A percentile compares a stretch with the other conserved stretches of the same genome.
Conservation (phyloP, 306 rosid genomes). For the Abrus pulchellus region DNA sequence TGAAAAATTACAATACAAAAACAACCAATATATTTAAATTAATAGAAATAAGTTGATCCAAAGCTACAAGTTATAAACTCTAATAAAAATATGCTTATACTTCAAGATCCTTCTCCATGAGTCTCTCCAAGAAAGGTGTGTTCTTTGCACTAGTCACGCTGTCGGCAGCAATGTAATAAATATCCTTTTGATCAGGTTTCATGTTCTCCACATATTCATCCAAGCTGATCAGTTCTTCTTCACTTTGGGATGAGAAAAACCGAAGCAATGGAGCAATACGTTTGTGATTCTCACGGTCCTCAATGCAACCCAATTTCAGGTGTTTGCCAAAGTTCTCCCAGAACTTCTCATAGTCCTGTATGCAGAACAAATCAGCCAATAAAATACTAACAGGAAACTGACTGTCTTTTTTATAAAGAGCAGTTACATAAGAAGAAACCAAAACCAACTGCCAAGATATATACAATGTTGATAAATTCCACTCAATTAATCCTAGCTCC, state of each 20-base stretch:
- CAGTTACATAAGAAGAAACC: not conserved
- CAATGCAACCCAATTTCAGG: slow-evolving; percentile 96
- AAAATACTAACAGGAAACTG: slow-evolving; percentile 26
- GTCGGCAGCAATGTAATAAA: slow-evolving; percentile 89
- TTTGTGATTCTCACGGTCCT: slow-evolving; percentile 97
- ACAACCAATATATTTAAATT: slow-evolving; percentile 13
- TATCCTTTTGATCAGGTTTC: slow-evolving; percentile 96
- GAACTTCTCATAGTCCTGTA: slow-evolving; percentile 93
- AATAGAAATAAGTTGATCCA: not conserved
- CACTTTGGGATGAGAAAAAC: slow-evolving; percentile 94
- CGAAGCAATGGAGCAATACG: slow-evolving; percentile 96
- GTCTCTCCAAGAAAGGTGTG: slow-evolving; percentile 95
- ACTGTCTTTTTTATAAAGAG: slow-evolving; percentile 25
- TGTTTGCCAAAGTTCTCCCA: slow-evolving; percentile 96
- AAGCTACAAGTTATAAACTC: not conserved
- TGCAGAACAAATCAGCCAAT: slow-evolving; percentile 32
- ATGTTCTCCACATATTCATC: slow-evolving; percentile 97
- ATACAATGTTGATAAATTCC: not conserved
- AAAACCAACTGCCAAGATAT: not conserved
- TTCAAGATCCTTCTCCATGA: slow-evolving; percentile 83
- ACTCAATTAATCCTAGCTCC: slow-evolving; percentile 9
- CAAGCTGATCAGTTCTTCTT: slow-evolving; percentile 80
- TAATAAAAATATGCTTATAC: slow-evolving; percentile 51
- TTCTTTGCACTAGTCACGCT: slow-evolving; percentile 92
- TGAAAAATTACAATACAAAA: slow-evolving; percentile 49